phyloP scores from a whole-genome alignment of 1,284 basidiomycete species.

The Naganishia sp. region DNA sequence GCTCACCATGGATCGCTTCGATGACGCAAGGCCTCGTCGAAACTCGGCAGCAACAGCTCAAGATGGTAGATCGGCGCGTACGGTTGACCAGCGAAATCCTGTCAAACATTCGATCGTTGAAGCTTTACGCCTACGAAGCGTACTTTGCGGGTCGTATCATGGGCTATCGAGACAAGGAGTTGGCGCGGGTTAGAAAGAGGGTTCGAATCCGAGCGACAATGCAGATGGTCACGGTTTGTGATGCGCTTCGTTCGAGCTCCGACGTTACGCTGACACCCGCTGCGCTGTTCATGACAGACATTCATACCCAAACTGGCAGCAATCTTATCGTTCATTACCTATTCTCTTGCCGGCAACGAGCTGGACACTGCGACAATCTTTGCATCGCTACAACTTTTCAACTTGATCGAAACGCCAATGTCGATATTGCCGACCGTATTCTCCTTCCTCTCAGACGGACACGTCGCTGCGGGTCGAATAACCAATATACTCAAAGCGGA shows the following conservation, averaged over 20 bases:
- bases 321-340: constrained; percentile 74
- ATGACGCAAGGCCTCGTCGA: constrained; percentile 66
- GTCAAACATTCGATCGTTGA: constrained; percentile 47
- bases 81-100: constrained; percentile 62
- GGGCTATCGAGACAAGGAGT: constrained; percentile 30
- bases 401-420: constrained; percentile 57
- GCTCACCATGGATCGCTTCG: constrained; percentile 65
- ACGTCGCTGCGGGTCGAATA: constrained; percentile 65
- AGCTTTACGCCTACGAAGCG: constrained; percentile 53
- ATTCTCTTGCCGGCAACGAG: constrained; percentile 64
- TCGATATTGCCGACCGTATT: constrained; percentile 51
- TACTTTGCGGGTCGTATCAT: constrained; percentile 63
- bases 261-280: background rate
- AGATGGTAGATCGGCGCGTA: constrained; percentile 70
- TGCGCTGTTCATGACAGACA: constrained; percentile 34
- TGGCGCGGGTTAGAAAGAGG: constrained; percentile 50
- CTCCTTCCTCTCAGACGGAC: constrained; percentile 60
- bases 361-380: constrained; percentile 73
- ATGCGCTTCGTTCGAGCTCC: no score
- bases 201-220: constrained; percentile 4
- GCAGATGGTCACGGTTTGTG: constrained; percentile 18
- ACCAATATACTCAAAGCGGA: constrained; percentile 65
- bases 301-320: constrained; percentile 69
- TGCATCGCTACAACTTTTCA: constrained; percentile 71
- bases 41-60: constrained; percentile 66